These are phyloP conservation scores for Lycium barbarum DNA, from an alignment of 257 asterid species.

Conservation along the genomic window DNA sequence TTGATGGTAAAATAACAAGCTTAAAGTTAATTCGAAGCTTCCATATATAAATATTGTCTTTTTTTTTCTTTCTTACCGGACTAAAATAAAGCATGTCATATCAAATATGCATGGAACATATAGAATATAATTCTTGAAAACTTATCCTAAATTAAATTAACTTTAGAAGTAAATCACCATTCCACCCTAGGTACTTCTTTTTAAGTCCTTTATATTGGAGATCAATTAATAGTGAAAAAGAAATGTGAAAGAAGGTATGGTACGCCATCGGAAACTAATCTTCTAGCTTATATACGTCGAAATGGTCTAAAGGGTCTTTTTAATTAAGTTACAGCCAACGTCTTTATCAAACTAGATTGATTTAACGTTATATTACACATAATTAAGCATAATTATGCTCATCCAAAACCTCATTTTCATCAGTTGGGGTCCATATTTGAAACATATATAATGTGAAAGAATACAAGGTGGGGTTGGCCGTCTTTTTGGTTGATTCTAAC, in stretches of 20 bases:
- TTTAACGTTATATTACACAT: not conserved
- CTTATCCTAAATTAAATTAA: not conserved
- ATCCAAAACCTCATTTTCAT: conserved; percentile 23
- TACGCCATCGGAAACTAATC: not conserved
- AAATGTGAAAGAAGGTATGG: not conserved
- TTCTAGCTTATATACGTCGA: not conserved
- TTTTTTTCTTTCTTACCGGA: not conserved
- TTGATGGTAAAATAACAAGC: too few relatives aligned
- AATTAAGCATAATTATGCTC: not conserved
- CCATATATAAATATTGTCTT: not conserved
- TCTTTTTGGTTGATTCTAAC: conserved; percentile 47
- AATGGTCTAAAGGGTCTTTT: not conserved
- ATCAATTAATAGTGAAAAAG: not conserved
- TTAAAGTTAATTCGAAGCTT: not conserved
- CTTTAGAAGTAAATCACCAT: not conserved
- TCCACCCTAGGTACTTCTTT: not conserved
- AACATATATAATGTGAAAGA: conserved; percentile 18
- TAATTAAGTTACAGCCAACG: not conserved
- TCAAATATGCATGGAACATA: not conserved
- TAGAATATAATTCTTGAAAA: not conserved
- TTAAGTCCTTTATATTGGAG: not conserved
- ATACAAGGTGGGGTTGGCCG: conserved; percentile 35
- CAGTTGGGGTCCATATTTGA: not conserved
- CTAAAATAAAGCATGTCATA: not conserved
- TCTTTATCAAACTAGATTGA: not conserved